A percentile compares a stretch with the other conserved stretches of the same genome.
Evolutionary conservation across 2,329 filamentous ascomycete species (phyloP).

Genomic region (Aspergillus sp.): DNA sequence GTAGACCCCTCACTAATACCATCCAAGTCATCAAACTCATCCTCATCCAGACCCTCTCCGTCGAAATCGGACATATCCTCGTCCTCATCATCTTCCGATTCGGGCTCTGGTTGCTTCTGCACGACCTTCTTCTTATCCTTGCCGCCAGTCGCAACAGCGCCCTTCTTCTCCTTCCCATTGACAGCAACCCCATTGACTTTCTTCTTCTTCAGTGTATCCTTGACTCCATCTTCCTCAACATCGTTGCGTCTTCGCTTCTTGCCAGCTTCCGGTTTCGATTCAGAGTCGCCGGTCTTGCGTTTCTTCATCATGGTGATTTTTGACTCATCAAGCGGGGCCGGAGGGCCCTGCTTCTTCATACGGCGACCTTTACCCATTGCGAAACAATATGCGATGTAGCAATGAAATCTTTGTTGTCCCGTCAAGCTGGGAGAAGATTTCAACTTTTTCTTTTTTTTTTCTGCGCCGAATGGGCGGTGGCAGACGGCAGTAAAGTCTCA

Average conservation of each 20-base stretch:
- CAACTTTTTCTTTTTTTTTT: constrained; percentile 31
- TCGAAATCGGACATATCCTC: constrained; percentile 37
- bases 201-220: constrained; percentile 42
- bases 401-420: constrained; percentile 9
- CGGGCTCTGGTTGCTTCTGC: constrained; percentile 40
- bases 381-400: constrained; percentile 20
- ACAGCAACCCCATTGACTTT: constrained; percentile 26
- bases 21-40: constrained; percentile 49
- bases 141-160: constrained; percentile 4
- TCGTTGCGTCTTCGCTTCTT: constrained; percentile 65
- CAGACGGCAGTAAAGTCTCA: constrained; percentile 20
- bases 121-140: constrained; percentile 30
- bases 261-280: constrained; percentile 52
- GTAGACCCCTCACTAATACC: constrained; percentile 45
- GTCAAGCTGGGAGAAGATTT: constrained; percentile 15
- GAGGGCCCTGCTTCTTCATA: constrained; percentile 93
- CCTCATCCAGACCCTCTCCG: constrained; percentile 41
- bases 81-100: constrained; percentile 40
- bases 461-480: constrained; percentile 31
- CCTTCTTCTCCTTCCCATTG: constrained; percentile 21
- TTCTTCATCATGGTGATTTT: constrained; percentile 65
- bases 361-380: constrained; percentile 86
- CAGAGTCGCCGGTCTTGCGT: constrained; percentile 75
- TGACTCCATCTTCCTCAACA: constrained; percentile 43
- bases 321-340: constrained; percentile 74